Conservation (phyloP, 2,329 filamentous ascomycete species). For the Aspergillus hortae region DNA sequence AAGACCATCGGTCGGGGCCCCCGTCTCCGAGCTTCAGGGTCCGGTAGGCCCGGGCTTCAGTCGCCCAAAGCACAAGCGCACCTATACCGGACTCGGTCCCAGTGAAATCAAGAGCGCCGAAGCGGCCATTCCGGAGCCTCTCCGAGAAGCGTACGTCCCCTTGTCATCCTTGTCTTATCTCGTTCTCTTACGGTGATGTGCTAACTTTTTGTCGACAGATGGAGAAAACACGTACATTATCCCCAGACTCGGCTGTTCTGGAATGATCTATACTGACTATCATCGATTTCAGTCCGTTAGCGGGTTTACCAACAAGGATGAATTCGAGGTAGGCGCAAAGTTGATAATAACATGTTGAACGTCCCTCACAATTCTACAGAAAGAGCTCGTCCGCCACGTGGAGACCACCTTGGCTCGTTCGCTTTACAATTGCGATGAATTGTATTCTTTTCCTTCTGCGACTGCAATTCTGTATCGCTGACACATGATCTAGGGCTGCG, state of each 20-base stretch:
- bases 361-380: slow-evolving; percentile 44
- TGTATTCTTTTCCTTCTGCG: slow-evolving; percentile 34
- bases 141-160: slow-evolving; percentile 72
- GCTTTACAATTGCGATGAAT: slow-evolving; percentile 96
- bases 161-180: neutral
- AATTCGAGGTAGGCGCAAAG: slow-evolving; percentile 58
- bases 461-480: neutral
- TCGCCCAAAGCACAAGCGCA: slow-evolving; percentile 95
- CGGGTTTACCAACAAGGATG: slow-evolving; percentile 73
- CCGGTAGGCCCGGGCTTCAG: slow-evolving; percentile 79
- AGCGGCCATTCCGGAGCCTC: slow-evolving; percentile 82
- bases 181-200: slow-evolving; percentile 15
- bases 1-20: slow-evolving; percentile 75
- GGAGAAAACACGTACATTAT: slow-evolving; percentile 56
- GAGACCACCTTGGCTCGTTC: slow-evolving; percentile 95
- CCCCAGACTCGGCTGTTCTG: neutral
- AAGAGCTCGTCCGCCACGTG: slow-evolving; percentile 86
- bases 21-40: slow-evolving; percentile 81
- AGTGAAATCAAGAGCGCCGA: slow-evolving; percentile 92
- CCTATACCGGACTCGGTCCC: slow-evolving; percentile 89
- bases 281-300: slow-evolving; percentile 50
- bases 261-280: slow-evolving; percentile 3
- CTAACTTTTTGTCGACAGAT: slow-evolving; percentile 37
- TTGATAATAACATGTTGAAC: slow-evolving; percentile 2
- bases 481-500: slow-evolving; percentile 57